Base-by-base conservation (phyloP, 78 protist species). In the Bodo saltans region DNA sequence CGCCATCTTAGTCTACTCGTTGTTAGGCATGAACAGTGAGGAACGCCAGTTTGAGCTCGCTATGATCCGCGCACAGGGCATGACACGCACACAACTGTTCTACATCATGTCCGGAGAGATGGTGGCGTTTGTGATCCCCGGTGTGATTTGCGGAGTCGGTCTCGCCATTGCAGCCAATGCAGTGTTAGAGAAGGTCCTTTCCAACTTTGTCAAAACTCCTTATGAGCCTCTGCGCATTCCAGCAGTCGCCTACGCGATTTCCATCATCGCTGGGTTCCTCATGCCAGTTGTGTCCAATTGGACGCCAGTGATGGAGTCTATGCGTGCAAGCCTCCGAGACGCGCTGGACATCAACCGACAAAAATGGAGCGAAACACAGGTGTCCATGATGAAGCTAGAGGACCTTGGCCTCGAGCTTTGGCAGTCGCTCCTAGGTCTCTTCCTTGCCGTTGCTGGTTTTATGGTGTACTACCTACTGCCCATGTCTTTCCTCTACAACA, bases 11-110 rank as follows among this genome's bases (percentile, higher is more conserved):
- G 91, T 95, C 28, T 95, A 89, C 89, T 79, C 96, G 47, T 74
- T 95, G 23, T 39, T 95, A 21, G 70, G 94, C 29, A 42, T 90
- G 21, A 87, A 95, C 74, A 95, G 92, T 0, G 97, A 94, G 39
- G 94, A 92, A 34, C 94, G 94, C 67, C 92, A 94, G 28, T 95
- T 78, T 60, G 97, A 95, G 79, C 90, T 90, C 68, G 97, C 95
- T 40, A 95, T 95, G 97, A 75, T 95, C 38, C 69, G 97, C 11
- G 95, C 97, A 21, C 79, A 92, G 30, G 97, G 97, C 52, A 83
- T 95, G 94, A 60, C 68, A 41, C 83, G 72, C 52, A 0, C 4
- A 23, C 0, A 0, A 12, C 71, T 89, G 32, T 4, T 89, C 70
- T 1, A 37, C 30, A 39, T 89, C 39, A 11, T 89, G 69, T 35